These are phyloP conservation scores for Xanthoconium purpureum DNA, from an alignment of 768 basidiomycete species.

Conservation along the genomic window DNA sequence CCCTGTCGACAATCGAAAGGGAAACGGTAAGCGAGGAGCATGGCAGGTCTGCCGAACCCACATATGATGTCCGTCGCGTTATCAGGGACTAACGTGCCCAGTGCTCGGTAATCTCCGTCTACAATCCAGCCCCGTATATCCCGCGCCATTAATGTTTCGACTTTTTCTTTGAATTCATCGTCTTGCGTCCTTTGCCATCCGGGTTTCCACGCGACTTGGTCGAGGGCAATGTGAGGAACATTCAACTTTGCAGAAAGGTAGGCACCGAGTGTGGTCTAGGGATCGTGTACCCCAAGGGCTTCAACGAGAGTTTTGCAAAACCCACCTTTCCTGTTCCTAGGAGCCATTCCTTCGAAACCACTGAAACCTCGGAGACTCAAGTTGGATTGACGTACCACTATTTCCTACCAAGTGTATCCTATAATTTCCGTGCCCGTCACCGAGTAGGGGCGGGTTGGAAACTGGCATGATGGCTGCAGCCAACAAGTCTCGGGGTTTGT, in stretches of 20 bases:
- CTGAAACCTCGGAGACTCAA: not conserved
- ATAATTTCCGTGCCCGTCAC: conserved; percentile 46
- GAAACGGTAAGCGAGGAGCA: not conserved
- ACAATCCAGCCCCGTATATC: conserved; percentile 47
- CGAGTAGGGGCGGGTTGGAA: conserved; percentile 29
- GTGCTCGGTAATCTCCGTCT: conserved; percentile 44
- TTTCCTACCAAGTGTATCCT: conserved; percentile 52
- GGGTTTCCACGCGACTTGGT: conserved; percentile 48
- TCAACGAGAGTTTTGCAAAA: not conserved
- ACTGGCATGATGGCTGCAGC: conserved; percentile 7
- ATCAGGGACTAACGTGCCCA: conserved; percentile 36
- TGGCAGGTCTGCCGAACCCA: conserved; percentile 26
- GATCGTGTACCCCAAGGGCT: not conserved
- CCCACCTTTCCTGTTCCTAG: conserved; percentile 42
- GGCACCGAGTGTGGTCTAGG: conserved; percentile 46
- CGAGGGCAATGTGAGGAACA: conserved; percentile 47
- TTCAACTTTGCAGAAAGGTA: conserved; percentile 43
- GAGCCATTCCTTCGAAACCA: not conserved
- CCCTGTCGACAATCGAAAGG: conserved; percentile 41
- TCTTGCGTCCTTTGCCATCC: conserved; percentile 39
- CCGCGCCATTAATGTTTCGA: conserved; percentile 26
- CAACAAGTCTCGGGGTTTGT: too few species aligned
- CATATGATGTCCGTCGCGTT: conserved; percentile 53
- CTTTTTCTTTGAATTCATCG: conserved; percentile 24
- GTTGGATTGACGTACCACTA: conserved; percentile 38